These are phyloP conservation scores for Blastosporella zonata DNA, from an alignment of 1,284 basidiomycete species.

Conservation along the genomic window DNA sequence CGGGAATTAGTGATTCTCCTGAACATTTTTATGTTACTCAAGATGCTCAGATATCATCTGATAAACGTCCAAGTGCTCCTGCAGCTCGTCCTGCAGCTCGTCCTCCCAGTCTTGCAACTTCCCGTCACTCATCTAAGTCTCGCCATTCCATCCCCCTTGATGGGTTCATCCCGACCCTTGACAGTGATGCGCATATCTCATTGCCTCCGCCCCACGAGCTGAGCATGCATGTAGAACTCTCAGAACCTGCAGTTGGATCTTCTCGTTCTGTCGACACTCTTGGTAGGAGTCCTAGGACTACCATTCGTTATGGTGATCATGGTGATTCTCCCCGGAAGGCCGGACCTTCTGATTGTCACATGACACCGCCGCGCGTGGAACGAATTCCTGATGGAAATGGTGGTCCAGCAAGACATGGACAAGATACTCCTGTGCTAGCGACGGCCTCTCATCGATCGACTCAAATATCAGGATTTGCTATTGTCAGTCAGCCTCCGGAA, in stretches of 20 bases:
- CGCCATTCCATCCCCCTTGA: conserved; percentile 33
- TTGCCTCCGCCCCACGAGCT: conserved; percentile 39
- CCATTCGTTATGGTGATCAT: not conserved
- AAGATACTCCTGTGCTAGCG: conserved; percentile 14
- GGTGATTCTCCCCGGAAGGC: no score
- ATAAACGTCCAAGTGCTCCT: not conserved
- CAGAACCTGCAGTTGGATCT: not conserved
- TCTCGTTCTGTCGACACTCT: not conserved
- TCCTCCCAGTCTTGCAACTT: conserved; percentile 13
- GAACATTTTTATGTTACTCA: no score
- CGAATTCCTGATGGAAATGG: no score
- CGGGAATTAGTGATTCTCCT: no score
- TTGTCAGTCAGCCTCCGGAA: conserved; percentile 19
- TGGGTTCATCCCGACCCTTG: conserved; percentile 35
- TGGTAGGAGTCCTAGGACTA: not conserved
- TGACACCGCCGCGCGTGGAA: not conserved
- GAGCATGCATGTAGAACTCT: conserved; percentile 24
- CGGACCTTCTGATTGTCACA: no score
- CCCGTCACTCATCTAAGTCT: conserved; percentile 20
- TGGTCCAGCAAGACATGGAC: not conserved
- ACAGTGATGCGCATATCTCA: conserved; percentile 29
- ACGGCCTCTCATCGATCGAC: conserved; percentile 18
- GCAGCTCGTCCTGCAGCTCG: conserved; percentile 1
- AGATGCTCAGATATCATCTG: no score
- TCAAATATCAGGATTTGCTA: conserved; percentile 20